Base-by-base conservation (phyloP, 257 asterid species). In the Dorcoceras hygrometricum region DNA sequence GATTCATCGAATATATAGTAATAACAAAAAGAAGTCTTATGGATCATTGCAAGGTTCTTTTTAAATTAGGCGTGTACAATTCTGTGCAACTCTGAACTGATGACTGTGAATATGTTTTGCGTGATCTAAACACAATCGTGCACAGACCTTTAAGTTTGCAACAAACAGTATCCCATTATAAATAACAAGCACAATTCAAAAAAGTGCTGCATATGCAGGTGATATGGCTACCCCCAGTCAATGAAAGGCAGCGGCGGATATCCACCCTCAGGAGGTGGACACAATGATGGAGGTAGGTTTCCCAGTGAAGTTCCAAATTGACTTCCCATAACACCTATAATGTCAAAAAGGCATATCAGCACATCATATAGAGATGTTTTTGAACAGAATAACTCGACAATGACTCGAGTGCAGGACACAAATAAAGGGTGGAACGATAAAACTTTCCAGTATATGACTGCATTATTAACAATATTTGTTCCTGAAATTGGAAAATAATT, bases 201-300 rank as follows among this genome's bases (percentile, higher is more conserved):
- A n/a, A 16, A 43, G 20, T 4, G 4, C 7, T 0, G 8, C 53
- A 43, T 43, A 14, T 43, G 20, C 53, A 22, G 65, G 59, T n/a
- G 32, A 46, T 57, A 77, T 22, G 32, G 58, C 78, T 90, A 93
- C 79, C 97, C 95, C 99, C 97, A 90, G 31, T 94, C 95, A 32
- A 90, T 67, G 66, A 83, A 88, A n/a, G 96, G 95, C 39, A 82
- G 77, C 70, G 84, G 83, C 39, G 85, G 93, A 77, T 85, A 85
- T 69, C 97, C 99, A 62, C 93, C 86, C 62, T 85, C 95, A 8
- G 97, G 97, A 57, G 97, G 96, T 72, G 96, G 99, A 88, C 85
- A 85, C 63, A 90, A 64, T 0, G 97, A 94, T 31, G 99, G 95
- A 72, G 97, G 97, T 48, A 90, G 80, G 72, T 83, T 90, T 56